phyloP scores from a whole-genome alignment of 164 flowering plant species.

The Aristolochia californica region DNA sequence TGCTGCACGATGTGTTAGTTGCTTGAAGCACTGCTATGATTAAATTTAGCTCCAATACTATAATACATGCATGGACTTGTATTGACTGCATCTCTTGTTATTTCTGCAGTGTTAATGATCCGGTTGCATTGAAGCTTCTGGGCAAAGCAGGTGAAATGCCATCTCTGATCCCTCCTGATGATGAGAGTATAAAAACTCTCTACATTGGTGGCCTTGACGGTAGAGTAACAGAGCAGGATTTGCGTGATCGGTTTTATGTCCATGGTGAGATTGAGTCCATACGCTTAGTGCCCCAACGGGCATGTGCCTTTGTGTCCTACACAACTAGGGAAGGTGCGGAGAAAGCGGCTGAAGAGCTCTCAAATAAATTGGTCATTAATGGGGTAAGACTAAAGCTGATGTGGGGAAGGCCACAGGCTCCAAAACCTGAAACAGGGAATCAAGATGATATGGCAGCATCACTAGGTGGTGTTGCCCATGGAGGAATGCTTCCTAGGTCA shows the following conservation, averaged over 20 bases:
- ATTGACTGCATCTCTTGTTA: not conserved
- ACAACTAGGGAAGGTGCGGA: slow-evolving; percentile 93
- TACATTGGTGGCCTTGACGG: slow-evolving; percentile 90
- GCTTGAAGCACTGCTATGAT: no score
- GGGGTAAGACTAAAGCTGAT: slow-evolving; percentile 77
- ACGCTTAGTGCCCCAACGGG: slow-evolving; percentile 64
- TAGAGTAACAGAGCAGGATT: slow-evolving; percentile 73
- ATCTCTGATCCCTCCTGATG: slow-evolving; percentile 73
- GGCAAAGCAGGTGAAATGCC: slow-evolving; percentile 96
- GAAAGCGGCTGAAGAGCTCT: slow-evolving; percentile 91
- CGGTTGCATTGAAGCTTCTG: slow-evolving; percentile 84
- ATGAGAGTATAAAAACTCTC: slow-evolving; percentile 84
- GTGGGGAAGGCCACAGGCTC: slow-evolving; percentile 92
- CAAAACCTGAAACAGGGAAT: slow-evolving; percentile 43
- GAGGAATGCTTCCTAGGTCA: slow-evolving; percentile 78
- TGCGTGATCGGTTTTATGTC: slow-evolving; percentile 79
- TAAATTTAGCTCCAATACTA: no score
- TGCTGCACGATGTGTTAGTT: not conserved
- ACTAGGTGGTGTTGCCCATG: slow-evolving; percentile 58
- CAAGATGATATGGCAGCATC: slow-evolving; percentile 42
- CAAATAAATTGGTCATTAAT: slow-evolving; percentile 80
- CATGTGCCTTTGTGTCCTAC: slow-evolving; percentile 93
- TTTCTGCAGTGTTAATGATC: slow-evolving; percentile 76
- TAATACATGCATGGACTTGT: no score
- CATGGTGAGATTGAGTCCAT: slow-evolving; percentile 95